Conservation (phyloP, 2,329 filamentous ascomycete species). For the Clonostachys byssicola region DNA sequence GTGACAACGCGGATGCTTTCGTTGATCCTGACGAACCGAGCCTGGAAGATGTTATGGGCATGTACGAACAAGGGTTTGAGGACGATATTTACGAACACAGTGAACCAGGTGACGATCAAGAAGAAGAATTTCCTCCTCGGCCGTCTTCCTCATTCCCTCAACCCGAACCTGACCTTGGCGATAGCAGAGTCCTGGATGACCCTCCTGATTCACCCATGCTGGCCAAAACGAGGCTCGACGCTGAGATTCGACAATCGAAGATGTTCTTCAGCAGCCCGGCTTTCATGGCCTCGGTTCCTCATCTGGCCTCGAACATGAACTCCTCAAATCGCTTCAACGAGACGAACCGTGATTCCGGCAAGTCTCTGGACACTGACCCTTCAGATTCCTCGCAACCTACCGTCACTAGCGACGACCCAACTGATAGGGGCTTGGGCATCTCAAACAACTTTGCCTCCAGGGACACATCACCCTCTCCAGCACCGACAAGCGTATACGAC, state of each 20-base stretch:
- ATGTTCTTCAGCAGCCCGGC: slow-evolving; percentile 31
- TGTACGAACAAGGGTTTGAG: slow-evolving; percentile 61
- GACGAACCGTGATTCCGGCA: slow-evolving; percentile 42
- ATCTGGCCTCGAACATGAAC: slow-evolving; percentile 14
- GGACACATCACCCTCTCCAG: background rate
- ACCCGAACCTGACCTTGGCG: slow-evolving; percentile 1
- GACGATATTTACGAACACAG: slow-evolving; percentile 31
- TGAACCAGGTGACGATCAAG: background rate
- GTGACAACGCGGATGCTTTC: slow-evolving; percentile 23
- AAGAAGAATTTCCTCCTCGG: background rate
- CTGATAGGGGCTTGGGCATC: background rate
- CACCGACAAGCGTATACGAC: background rate
- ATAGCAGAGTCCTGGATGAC: slow-evolving; percentile 5
- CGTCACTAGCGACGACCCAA: background rate
- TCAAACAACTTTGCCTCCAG: background rate
- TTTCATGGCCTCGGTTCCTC: slow-evolving; percentile 31
- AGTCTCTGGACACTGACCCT: slow-evolving; percentile 33
- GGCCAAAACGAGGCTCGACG: slow-evolving; percentile 21
- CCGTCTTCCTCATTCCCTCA: background rate
- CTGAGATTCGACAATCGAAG: slow-evolving; percentile 31
- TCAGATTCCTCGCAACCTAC: slow-evolving; percentile 2
- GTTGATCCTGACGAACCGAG: slow-evolving; percentile 52
- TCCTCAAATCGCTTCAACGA: slow-evolving; percentile 14
- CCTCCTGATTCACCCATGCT: slow-evolving; percentile 4
- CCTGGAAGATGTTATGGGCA: slow-evolving; percentile 66